Percentiles rank a stretch among this genome's conserved stretches.
Conservation (phyloP, 441 rosid species). For the Heliophila coronopifolia region DNA sequence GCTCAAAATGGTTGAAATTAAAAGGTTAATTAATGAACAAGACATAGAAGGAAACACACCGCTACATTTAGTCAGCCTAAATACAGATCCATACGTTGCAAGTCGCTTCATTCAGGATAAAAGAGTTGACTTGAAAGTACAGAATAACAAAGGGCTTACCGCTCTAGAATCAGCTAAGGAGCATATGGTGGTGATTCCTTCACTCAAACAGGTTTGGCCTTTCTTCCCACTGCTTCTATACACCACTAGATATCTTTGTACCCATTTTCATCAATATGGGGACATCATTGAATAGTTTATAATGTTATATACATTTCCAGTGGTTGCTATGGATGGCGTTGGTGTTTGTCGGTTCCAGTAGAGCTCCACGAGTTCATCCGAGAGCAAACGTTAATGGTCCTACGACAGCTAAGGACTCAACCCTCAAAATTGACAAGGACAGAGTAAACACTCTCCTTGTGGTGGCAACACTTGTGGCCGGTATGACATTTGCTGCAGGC, state of each 20-base stretch:
- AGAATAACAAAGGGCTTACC: conserved; percentile 13
- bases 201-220: conserved; percentile 6
- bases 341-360: conserved; percentile 11
- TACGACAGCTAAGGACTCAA: conserved; percentile 1
- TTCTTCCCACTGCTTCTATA: not conserved
- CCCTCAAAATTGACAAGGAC: conserved; percentile 2
- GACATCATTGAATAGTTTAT: not conserved
- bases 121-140: conserved; percentile 1
- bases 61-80: conserved; percentile 17
- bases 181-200: not conserved
- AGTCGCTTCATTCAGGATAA: conserved; percentile 3
- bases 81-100: conserved; percentile 14
- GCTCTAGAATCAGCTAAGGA: conserved; percentile 6
- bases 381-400: not conserved
- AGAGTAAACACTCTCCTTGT: conserved; percentile 20
- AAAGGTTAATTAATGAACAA: conserved; percentile 15
- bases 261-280: not conserved
- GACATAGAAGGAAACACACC: conserved; percentile 20
- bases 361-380: not conserved
- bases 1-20: conserved; percentile 5
- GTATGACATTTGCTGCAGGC: conserved; percentile 21
- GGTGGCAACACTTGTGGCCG: conserved; percentile 19
- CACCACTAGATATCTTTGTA: not conserved
- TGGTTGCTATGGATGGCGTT: conserved; percentile 14
- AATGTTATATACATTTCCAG: not conserved